Evolutionary conservation across 2,329 filamentous ascomycete genomes (phyloP), one percentile per base, ranked within the genome.

Genomic region (Colletotrichum musicola): DNA sequence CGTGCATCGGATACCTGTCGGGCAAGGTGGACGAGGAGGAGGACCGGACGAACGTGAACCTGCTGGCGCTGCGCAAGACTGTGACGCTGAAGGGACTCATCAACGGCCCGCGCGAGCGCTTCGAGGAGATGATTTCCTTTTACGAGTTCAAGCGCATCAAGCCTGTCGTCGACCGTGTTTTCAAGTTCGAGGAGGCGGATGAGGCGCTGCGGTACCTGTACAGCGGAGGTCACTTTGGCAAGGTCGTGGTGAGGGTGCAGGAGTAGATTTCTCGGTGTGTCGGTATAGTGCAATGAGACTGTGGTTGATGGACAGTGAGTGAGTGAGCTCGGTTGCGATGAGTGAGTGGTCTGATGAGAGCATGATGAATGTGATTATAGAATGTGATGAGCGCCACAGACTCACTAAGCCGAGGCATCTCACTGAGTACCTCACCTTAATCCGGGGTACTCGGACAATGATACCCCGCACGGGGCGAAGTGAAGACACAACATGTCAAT

Each of bases 21-120:
- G 84, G 84, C 12, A 83, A 91, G 76, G 80, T 87, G 68, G 89
- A 91, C 72, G 82, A 81, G 0, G 77, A 79, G 4, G 85, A 82
- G 0, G 86, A 89, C 75, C 76, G 86, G 51, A 80, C 86, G 7
- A 90, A 90, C 71, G 85, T 89, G 14, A 92, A 91, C 72, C 78
- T 92, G 30, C 78, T 86, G 62, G 83, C 83, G n/a, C 70, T 84
- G 70, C 71, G 80, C 62, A 75, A 81, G 67, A 85, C 84, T 69
- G 81, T 83, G 14, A 85, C 83, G 38, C 75, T 85, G 58, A 83
- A 83, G 73, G 83, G 90, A 0, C 85, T 92, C 6, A 73, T 91
- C 30, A 91, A 91, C 75, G 90, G 90, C 0, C 88, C 90, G 10
- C 74, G 77, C 63, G 81, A 84, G 55, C 76, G 82, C 49, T 83